Percentiles rank a stretch among this genome's conserved stretches.
Evolutionary conservation across 1,139 yeast genomes (phyloP).

Genomic region (Hanseniaspora gamundiae): DNA sequence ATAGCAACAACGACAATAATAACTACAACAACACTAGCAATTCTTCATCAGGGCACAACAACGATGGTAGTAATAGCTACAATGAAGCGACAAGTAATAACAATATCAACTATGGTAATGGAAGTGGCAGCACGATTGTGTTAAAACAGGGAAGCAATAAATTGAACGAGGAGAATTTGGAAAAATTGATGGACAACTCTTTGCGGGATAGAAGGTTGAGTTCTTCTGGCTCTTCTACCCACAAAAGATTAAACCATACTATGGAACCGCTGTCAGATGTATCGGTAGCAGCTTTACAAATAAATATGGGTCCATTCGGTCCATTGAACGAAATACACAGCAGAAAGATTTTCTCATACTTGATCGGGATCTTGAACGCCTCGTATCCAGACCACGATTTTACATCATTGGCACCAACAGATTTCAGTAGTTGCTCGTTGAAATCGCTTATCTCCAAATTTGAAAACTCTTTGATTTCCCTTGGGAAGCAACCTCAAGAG

Average conservation of each 20-base stretch:
- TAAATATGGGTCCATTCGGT: conserved; percentile 68
- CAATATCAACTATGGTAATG: neutral
- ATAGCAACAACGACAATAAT: conserved; percentile 8
- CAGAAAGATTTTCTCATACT: conserved; percentile 78
- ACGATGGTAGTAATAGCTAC: conserved; percentile 8
- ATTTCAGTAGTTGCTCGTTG: conserved; percentile 46
- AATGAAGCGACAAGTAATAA: neutral
- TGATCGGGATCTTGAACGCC: conserved; percentile 81
- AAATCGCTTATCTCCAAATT: conserved; percentile 56
- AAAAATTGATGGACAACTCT: conserved; percentile 18
- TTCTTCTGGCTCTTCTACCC: conserved; percentile 9
- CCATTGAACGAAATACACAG: conserved; percentile 77
- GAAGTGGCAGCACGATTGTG: neutral
- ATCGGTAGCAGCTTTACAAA: neutral
- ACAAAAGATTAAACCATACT: neutral
- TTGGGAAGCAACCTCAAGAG: conserved; percentile 45
- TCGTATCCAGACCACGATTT: conserved; percentile 96
- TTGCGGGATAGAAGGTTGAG: conserved; percentile 16
- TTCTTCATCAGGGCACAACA: neutral
- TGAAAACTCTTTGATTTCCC: conserved; percentile 66
- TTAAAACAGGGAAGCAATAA: conserved; percentile 11
- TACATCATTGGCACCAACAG: conserved; percentile 73
- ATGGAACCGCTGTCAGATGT: neutral
- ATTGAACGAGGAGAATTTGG: conserved; percentile 24
- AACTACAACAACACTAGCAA: conserved; percentile 3